These are phyloP conservation scores for Trypanosoma congolense DNA, from an alignment of 208 protist genomes.

Conservation along the genomic window DNA sequence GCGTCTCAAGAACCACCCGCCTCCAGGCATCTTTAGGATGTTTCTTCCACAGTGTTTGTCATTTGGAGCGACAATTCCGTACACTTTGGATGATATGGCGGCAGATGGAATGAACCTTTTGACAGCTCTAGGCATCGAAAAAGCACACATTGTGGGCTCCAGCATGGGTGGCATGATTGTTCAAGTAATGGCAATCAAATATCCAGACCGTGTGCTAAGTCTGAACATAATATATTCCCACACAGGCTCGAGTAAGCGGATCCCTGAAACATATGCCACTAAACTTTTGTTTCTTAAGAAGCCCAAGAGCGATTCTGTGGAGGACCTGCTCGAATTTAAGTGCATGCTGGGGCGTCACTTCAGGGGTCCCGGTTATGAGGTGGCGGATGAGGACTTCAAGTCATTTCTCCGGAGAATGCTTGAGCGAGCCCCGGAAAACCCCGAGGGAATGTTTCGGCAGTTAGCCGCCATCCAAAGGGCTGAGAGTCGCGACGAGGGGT, in stretches of 20 bases:
- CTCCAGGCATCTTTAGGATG: constrained; percentile 34
- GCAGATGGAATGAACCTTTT: constrained; percentile 61
- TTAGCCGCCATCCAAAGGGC: constrained; percentile 51
- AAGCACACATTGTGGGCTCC: constrained; percentile 61
- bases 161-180: constrained; percentile 84
- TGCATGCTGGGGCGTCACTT: constrained; percentile 35
- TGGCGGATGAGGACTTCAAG: constrained; percentile 14
- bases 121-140: constrained; percentile 34
- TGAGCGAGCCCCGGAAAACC: constrained; percentile 29
- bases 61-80: constrained; percentile 37
- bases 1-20: constrained; percentile 33
- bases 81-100: constrained; percentile 67
- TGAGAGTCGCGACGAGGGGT: constrained; percentile 35
- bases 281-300: constrained; percentile 27
- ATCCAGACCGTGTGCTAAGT: constrained; percentile 47
- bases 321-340: constrained; percentile 46
- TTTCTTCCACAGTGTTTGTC: constrained; percentile 37
- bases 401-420: constrained; percentile 21
- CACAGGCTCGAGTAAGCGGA: constrained; percentile 30
- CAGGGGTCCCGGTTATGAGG: constrained; percentile 30
- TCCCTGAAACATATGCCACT: background rate
- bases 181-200: constrained; percentile 58
- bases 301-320: constrained; percentile 36
- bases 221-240: constrained; percentile 60
- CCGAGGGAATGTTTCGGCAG: constrained; percentile 38